Evolutionary conservation across 2,329 filamentous ascomycete species (phyloP).

Genomic region (Curvularia lunata): DNA sequence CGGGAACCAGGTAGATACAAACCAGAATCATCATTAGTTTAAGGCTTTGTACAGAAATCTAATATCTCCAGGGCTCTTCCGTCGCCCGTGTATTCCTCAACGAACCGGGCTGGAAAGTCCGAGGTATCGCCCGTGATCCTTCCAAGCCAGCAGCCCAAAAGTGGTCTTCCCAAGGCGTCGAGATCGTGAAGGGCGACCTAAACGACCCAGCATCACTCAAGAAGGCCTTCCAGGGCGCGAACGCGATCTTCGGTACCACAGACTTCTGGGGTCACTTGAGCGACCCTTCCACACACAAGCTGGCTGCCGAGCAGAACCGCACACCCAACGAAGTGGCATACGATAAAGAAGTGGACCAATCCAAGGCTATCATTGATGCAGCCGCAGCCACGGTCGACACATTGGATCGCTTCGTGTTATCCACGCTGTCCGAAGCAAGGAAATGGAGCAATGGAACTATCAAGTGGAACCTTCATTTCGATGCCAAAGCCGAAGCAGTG

Average conservation of each 20-base stretch:
- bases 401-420: slow-evolving; percentile 54
- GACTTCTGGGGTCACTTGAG: slow-evolving; percentile 46
- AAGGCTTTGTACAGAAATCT: not conserved
- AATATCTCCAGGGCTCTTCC: not conserved
- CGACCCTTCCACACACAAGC: slow-evolving; percentile 7
- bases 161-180: slow-evolving; percentile 30
- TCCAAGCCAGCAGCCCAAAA: slow-evolving; percentile 43
- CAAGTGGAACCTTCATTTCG: slow-evolving; percentile 51
- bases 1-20: not conserved
- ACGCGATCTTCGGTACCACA: slow-evolving; percentile 49
- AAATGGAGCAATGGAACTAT: slow-evolving; percentile 43
- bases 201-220: slow-evolving; percentile 23
- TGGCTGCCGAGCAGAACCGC: slow-evolving; percentile 32
- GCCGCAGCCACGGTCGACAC: slow-evolving; percentile 43
- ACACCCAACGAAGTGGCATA: slow-evolving; percentile 35
- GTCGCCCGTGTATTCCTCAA: slow-evolving; percentile 34
- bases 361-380: slow-evolving; percentile 47
- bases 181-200: slow-evolving; percentile 25
- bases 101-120: slow-evolving; percentile 34
- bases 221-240: slow-evolving; percentile 23
- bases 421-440: slow-evolving; percentile 48
- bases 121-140: slow-evolving; percentile 54
- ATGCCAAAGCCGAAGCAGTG: slow-evolving; percentile 51
- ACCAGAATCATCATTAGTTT: not conserved
- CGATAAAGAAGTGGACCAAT: not conserved